Evolutionary conservation across 148 eudicot species (phyloP).

Genomic region (Cornus suecica): DNA sequence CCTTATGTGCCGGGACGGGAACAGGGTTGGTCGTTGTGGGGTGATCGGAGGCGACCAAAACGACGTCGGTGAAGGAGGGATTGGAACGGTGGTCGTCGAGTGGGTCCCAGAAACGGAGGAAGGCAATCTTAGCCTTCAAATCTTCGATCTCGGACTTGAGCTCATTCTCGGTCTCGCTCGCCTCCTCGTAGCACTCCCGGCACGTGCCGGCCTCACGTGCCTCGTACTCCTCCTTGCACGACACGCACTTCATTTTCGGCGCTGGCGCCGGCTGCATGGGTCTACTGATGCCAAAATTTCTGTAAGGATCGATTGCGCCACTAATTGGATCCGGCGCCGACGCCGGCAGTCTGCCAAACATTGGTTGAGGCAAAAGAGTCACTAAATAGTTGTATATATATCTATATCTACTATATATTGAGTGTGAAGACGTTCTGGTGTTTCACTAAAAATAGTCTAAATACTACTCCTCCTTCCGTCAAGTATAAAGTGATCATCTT

Average conservation of each 20-base stretch:
- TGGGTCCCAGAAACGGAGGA: slow-evolving; percentile 42
- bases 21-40: slow-evolving; percentile 27
- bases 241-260: slow-evolving; percentile 43
- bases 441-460: no score
- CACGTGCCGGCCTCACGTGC: slow-evolving; percentile 65
- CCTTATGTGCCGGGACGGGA: slow-evolving; percentile 67
- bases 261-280: background rate
- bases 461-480: no score
- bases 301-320: no score
- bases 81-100: slow-evolving; percentile 12
- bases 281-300: slow-evolving; percentile 6
- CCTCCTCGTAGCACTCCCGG: slow-evolving; percentile 88
- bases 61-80: slow-evolving; percentile 57
- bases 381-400: no score
- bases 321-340: background rate
- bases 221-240: slow-evolving; percentile 65
- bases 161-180: slow-evolving; percentile 83
- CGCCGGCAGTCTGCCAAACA: background rate
- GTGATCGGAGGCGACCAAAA: slow-evolving; percentile 57
- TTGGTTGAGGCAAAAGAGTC: background rate
- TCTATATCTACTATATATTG: no score
- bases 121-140: slow-evolving; percentile 65
- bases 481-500: no score
- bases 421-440: no score
- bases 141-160: slow-evolving; percentile 74